Evolutionary conservation across 2,329 filamentous ascomycete species (phyloP).

Genomic region (Penicillium sp.): DNA sequence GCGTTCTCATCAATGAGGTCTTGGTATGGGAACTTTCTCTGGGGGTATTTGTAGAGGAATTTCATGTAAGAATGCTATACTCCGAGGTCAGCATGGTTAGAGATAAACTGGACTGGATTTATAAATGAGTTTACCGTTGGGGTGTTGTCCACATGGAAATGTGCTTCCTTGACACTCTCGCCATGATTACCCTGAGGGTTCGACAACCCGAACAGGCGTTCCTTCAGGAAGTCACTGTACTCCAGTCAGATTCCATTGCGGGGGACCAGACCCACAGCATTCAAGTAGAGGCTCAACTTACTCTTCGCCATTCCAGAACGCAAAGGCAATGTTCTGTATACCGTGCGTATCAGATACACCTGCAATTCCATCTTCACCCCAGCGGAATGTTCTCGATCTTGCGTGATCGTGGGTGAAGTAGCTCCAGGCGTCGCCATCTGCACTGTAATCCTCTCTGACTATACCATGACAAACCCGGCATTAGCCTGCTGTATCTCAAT

Average conservation of each 20-base stretch:
- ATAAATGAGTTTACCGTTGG: conserved; percentile 56
- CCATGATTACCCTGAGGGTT: conserved; percentile 98
- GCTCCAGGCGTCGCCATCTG: conserved; percentile 90
- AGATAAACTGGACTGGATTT: background rate
- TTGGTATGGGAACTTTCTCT: conserved; percentile 87
- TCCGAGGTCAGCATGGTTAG: conserved; percentile 1
- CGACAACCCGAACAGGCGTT: conserved; percentile 89
- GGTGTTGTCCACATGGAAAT: conserved; percentile 95
- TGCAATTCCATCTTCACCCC: conserved; percentile 96
- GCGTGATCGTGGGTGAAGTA: conserved; percentile 95
- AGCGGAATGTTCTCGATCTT: conserved; percentile 82
- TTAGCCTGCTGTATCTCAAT: conserved; percentile 17
- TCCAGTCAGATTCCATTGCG: background rate
- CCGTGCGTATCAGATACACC: conserved; percentile 94
- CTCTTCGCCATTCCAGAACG: conserved; percentile 98
- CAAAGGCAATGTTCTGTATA: conserved; percentile 87
- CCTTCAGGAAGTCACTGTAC: conserved; percentile 81
- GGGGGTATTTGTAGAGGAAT: conserved; percentile 95
- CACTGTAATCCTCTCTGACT: conserved; percentile 91
- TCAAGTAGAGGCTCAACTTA: conserved; percentile 45
- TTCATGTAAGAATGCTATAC: conserved; percentile 96
- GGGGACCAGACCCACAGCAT: background rate
- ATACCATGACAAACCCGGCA: conserved; percentile 24
- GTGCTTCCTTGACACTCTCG: conserved; percentile 93
- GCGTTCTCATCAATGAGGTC: conserved; percentile 83